Evolutionary conservation across 305 asterid species (phyloP).

Genomic region (Fraxinus velutina): DNA sequence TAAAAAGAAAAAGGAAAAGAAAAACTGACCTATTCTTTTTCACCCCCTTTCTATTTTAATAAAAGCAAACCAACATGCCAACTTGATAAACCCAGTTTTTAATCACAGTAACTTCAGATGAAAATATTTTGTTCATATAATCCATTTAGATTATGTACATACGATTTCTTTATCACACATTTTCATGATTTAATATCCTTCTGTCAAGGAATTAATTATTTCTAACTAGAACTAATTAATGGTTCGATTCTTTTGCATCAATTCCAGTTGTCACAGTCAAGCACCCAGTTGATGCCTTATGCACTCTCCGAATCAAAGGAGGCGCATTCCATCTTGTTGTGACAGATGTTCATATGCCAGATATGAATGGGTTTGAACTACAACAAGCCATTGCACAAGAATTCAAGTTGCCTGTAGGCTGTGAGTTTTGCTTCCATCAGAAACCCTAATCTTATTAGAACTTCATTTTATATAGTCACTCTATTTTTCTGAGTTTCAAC

Average conservation of each 20-base stretch:
- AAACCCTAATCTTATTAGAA: not conserved
- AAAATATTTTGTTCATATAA: not conserved
- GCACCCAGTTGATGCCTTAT: constrained; percentile 44
- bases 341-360: constrained; percentile 51
- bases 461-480: not conserved
- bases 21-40: not conserved
- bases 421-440: constrained; percentile 31
- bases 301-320: constrained; percentile 35
- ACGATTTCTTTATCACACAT: not conserved
- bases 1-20: not conserved
- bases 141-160: constrained; percentile 14
- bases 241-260: not conserved
- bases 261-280: constrained; percentile 46
- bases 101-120: not conserved
- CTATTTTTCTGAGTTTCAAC: not conserved
- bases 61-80: not conserved
- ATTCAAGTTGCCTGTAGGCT: constrained; percentile 48
- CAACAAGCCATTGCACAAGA: constrained; percentile 42
- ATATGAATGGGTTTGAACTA: constrained; percentile 49
- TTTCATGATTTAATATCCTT: not conserved
- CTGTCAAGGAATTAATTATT: not conserved
- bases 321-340: constrained; percentile 45
- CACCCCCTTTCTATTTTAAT: not conserved
- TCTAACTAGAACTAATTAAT: not conserved
- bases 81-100: not conserved